Conservation (phyloP, 2,329 filamentous ascomycete genomes). For the Zymoseptoria ardabiliae region DNA sequence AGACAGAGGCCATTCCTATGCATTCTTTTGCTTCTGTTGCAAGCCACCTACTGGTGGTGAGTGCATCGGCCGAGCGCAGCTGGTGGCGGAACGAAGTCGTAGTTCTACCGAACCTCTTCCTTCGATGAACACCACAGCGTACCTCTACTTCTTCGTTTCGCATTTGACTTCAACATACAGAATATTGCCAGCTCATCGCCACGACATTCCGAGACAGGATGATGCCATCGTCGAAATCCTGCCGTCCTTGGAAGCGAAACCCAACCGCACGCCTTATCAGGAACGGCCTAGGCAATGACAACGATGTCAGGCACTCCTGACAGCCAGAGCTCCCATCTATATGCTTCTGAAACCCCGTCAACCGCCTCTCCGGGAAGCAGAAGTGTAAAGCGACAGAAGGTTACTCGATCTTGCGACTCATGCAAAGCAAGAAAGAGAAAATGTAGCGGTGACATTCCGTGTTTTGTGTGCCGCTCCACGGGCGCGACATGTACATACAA, state of each 20-base stretch:
- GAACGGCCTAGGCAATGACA: neutral
- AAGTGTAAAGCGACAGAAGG: slow-evolving; percentile 17
- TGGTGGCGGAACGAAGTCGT: no score
- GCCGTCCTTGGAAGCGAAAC: neutral
- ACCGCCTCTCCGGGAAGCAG: neutral
- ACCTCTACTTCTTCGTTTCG: no score
- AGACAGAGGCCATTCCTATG: no score
- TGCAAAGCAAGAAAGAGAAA: slow-evolving; percentile 34
- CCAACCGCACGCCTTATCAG: neutral
- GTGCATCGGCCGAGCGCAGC: no score
- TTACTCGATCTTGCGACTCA: slow-evolving; percentile 27
- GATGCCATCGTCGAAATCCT: neutral
- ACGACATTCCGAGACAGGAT: neutral
- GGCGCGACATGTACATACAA: slow-evolving; percentile 41
- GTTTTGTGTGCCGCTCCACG: slow-evolving; percentile 30
- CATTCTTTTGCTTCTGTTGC: no score
- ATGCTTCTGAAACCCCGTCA: neutral
- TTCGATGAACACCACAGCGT: no score
- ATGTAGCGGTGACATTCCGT: slow-evolving; percentile 37
- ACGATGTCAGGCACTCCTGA: neutral
- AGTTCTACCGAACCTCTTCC: no score
- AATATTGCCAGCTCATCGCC: neutral
- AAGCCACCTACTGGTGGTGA: no score
- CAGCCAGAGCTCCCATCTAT: neutral
- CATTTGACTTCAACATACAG: no score